Evolutionary conservation across 345 rosid species (phyloP).

Genomic region (Heritiera littoralis): DNA sequence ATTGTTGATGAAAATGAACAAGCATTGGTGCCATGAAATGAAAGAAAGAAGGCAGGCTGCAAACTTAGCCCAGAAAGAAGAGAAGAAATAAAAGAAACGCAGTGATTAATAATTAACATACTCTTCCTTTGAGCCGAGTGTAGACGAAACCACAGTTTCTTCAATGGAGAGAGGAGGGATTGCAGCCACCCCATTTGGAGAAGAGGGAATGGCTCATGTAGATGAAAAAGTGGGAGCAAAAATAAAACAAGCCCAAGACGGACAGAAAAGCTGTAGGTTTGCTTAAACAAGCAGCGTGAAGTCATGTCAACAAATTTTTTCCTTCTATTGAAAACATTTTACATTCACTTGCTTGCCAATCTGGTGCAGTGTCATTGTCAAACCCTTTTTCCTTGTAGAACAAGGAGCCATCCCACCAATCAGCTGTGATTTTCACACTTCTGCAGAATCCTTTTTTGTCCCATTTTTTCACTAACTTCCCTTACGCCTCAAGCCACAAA

Average conservation of each 20-base stretch:
- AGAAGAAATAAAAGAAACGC: neutral
- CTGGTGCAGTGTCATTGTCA: slow-evolving; percentile 67
- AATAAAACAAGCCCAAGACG: slow-evolving; percentile 12
- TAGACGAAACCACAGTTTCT: slow-evolving; percentile 85
- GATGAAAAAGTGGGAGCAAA: slow-evolving; percentile 3
- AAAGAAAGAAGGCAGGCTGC: neutral
- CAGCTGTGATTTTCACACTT: slow-evolving; percentile 56
- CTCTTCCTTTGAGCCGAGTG: slow-evolving; percentile 74
- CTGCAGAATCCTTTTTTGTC: neutral
- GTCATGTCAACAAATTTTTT: neutral
- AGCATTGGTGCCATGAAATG: slow-evolving; percentile 10
- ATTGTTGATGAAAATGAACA: neutral
- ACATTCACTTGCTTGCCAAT: slow-evolving; percentile 43
- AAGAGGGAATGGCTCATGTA: slow-evolving; percentile 45
- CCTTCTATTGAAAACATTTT: neutral
- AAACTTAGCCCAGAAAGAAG: neutral
- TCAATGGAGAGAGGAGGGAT: slow-evolving; percentile 88
- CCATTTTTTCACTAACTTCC: slow-evolving; percentile 20
- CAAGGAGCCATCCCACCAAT: slow-evolving; percentile 70
- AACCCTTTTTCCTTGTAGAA: slow-evolving; percentile 45
- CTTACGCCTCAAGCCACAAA: slow-evolving; percentile 42
- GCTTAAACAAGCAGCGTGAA: slow-evolving; percentile 39
- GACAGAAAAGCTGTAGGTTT: slow-evolving; percentile 30
- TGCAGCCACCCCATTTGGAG: slow-evolving; percentile 83
- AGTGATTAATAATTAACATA: slow-evolving; percentile 29